A percentile compares a stretch with the other conserved stretches of the same genome.
Conservation (phyloP, 2,329 filamentous ascomycete genomes). For the Pseudodiploospora longispora region DNA sequence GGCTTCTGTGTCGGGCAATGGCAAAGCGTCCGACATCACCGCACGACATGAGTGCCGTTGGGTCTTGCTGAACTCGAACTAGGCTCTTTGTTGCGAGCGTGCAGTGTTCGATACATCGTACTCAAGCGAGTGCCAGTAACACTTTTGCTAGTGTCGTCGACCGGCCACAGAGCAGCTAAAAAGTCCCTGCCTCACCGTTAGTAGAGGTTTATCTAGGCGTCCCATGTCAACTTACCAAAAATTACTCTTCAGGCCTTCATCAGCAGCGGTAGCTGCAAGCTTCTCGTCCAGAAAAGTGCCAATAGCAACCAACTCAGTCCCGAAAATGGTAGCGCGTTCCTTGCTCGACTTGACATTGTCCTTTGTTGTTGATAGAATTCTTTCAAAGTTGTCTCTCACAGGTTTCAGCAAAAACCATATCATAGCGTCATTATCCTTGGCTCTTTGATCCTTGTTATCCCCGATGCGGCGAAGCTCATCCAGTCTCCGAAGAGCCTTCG, state of each 20-base stretch:
- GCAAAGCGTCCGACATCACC: conserved; percentile 1
- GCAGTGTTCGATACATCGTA: conserved; percentile 35
- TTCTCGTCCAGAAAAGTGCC: conserved; percentile 51
- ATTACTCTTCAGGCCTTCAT: conserved; percentile 37
- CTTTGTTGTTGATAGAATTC: conserved; percentile 52
- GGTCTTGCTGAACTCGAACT: conserved; percentile 19
- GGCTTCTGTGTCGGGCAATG: neutral
- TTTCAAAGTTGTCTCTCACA: conserved; percentile 51
- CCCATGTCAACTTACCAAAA: conserved; percentile 37
- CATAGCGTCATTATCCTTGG: conserved; percentile 36
- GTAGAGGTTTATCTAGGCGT: neutral
- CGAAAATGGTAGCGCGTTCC: conserved; percentile 53
- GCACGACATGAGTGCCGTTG: conserved; percentile 22
- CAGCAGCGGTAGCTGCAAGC: conserved; percentile 32
- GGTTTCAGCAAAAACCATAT: conserved; percentile 47
- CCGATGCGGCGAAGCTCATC: conserved; percentile 37
- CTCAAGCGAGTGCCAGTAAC: conserved; percentile 36
- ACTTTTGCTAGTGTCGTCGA: conserved; percentile 35
- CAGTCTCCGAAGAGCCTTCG: conserved; percentile 32
- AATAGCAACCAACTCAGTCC: conserved; percentile 51
- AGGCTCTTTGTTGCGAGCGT: conserved; percentile 24
- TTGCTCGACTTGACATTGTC: conserved; percentile 56
- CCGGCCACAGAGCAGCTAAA: conserved; percentile 37
- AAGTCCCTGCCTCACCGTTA: conserved; percentile 32
- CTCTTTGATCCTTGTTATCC: conserved; percentile 42